These are phyloP conservation scores for Dendrobium officinale DNA, from an alignment of 106 monocot species.

Conservation along the genomic window DNA sequence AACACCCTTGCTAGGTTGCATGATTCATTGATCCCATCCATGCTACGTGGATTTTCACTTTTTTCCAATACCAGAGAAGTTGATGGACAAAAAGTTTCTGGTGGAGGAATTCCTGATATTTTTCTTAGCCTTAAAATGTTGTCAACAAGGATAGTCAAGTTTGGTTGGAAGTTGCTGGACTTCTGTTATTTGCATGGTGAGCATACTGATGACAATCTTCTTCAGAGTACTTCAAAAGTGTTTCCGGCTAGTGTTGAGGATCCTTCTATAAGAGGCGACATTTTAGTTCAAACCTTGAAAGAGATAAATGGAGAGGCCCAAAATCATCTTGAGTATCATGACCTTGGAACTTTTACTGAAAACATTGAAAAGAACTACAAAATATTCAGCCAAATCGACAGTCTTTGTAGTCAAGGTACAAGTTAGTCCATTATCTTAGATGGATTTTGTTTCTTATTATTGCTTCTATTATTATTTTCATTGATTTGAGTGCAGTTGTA, in stretches of 20 bases:
- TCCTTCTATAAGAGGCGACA: constrained; percentile 81
- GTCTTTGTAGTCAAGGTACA: constrained; percentile 26
- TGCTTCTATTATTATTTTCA: background rate
- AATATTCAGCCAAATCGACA: constrained; percentile 28
- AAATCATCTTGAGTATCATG: constrained; percentile 15
- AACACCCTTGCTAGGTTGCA: constrained; percentile 59
- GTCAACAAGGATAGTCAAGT: constrained; percentile 54
- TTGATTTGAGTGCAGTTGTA: too few relatives aligned
- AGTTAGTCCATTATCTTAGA: background rate
- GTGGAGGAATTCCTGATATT: constrained; percentile 10
- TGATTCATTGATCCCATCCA: constrained; percentile 70
- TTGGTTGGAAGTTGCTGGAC: constrained; percentile 84
- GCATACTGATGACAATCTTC: constrained; percentile 25
- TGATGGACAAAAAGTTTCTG: background rate
- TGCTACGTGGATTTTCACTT: constrained; percentile 41
- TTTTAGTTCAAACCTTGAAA: constrained; percentile 65
- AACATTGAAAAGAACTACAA: constrained; percentile 40
- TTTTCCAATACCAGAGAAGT: constrained; percentile 17
- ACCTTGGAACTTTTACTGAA: constrained; percentile 39
- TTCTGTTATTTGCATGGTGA: constrained; percentile 66
- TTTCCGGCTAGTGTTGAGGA: constrained; percentile 78
- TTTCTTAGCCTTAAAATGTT: constrained; percentile 48
- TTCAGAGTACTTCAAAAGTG: constrained; percentile 41
- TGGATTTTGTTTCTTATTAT: background rate
- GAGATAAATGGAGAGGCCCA: constrained; percentile 47